Percentiles rank a stretch among this genome's conserved stretches.
phyloP scores from a whole-genome alignment of 2,329 filamentous ascomycete species.

The Ilyonectria robusta region DNA sequence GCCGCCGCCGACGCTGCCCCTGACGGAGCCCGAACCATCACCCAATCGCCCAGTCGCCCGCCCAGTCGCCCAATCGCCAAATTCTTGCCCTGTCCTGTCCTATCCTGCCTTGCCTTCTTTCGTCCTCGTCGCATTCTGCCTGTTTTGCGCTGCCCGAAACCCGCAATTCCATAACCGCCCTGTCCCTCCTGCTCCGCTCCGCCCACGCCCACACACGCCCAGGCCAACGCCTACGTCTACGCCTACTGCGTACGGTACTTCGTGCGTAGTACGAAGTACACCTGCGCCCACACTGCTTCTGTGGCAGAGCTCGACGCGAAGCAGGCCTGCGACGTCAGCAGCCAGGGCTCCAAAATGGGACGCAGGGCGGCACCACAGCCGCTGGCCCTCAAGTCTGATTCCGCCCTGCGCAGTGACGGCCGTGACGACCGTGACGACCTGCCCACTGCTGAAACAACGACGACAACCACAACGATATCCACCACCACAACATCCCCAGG shows the following conservation, averaged over 20 bases:
- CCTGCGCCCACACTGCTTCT: constrained; percentile 36
- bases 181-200: constrained; percentile 27
- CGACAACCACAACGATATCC: constrained; percentile 34
- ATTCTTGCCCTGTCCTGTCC: constrained; percentile 11
- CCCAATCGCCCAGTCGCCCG: constrained; percentile 40
- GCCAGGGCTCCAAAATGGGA: constrained; percentile 61
- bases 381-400: constrained; percentile 64
- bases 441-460: constrained; percentile 49
- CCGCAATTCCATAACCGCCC: constrained; percentile 28
- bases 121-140: constrained; percentile 14
- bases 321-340: constrained; percentile 44
- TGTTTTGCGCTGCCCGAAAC: constrained; percentile 23
- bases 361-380: constrained; percentile 72
- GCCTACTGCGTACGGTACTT: not conserved
- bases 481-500: constrained; percentile 37
- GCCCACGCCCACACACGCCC: constrained; percentile 40
- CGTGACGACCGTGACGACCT: constrained; percentile 49
- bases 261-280: not conserved
- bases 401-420: constrained; percentile 51
- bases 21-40: constrained; percentile 35
- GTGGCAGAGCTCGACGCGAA: constrained; percentile 41
- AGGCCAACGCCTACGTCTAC: constrained; percentile 40
- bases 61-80: constrained; percentile 16
- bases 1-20: constrained; percentile 25
- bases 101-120: constrained; percentile 26